Evolutionary conservation across 2,329 filamentous ascomycete genomes (phyloP), one percentile per base, ranked within the genome.

Genomic region (Hypoxylon sp.): DNA sequence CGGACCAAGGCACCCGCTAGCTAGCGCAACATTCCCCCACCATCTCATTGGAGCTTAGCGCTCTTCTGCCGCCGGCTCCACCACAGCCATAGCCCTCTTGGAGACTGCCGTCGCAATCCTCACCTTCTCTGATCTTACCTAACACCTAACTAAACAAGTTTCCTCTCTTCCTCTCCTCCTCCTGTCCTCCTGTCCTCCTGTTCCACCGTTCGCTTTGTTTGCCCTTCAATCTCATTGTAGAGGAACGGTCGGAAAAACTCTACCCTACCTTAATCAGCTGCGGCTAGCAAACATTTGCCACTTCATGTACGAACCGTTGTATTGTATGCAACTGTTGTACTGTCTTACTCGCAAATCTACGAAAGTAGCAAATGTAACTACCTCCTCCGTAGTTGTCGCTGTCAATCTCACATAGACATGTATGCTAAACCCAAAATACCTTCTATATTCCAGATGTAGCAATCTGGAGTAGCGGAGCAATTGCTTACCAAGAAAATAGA

Each of bases 401-500:
- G 56, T 60, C 37, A 44, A 30, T 51, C 42, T 66, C 56, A 11
- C 22, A 31, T 53, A 55, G 55, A 61, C 55, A 48, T 49, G 66
- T 71, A 67, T 13, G 66, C 50, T n/a, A n/a, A 49, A 4, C 44
- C 46, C 48, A 11, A 27, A 63, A 37, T 40, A 17, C 49, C 58
- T 58, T 61, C 48, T 69, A 27, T 67, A 60, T 46, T 50, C 31
- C 44, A 44, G 13, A 67, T 53, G 42, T 62, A 68, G 61, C 48
- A 51, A 53, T 11, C 44, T 1, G 5, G 30, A 53, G 46, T 59
- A 66, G 46, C 55, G 59, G 60, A 55, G 22, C 60, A 25, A 44
- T 46, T 35, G 63, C 67, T 72, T 72, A 70, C 67, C 64, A 68
- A 40, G 30, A 54, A 60, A 60, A 65, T 58, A 69, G 64, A 69